These are phyloP conservation scores for Yamagishiella unicocca DNA, from an alignment of 139 green algal species.

Conservation along the genomic window DNA sequence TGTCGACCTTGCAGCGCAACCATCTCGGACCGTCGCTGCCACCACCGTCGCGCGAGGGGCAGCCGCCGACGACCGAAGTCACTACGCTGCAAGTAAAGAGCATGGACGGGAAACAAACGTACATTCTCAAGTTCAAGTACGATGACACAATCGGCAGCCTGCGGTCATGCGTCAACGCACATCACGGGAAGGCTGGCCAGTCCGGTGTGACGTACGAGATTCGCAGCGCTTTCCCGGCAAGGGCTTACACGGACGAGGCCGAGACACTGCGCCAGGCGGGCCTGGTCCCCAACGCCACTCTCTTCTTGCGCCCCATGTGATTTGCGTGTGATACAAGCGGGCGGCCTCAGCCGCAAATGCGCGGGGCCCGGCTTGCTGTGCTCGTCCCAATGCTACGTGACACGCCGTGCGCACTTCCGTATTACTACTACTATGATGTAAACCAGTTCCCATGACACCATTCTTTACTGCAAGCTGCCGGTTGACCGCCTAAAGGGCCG, in stretches of 20 bases:
- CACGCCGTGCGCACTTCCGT: too few relatives aligned
- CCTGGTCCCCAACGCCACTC: slow-evolving; percentile 67
- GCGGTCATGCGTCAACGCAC: slow-evolving; percentile 53
- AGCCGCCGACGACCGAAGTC: slow-evolving; percentile 20
- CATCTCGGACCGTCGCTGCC: slow-evolving; percentile 60
- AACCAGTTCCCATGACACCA: too few relatives aligned
- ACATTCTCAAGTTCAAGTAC: slow-evolving; percentile 66
- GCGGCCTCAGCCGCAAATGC: too few relatives aligned
- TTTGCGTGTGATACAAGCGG: not conserved
- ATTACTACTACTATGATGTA: too few relatives aligned
- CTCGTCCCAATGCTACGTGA: too few relatives aligned
- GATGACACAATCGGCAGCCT: slow-evolving; percentile 64
- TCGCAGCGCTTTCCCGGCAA: slow-evolving; percentile 59
- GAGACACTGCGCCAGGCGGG: slow-evolving; percentile 64
- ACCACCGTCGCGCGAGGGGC: slow-evolving; percentile 46
- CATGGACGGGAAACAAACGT: slow-evolving; percentile 69
- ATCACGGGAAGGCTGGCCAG: slow-evolving; percentile 44
- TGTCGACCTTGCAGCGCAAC: slow-evolving; percentile 59
- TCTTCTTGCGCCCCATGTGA: slow-evolving; percentile 59
- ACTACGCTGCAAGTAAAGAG: slow-evolving; percentile 63
- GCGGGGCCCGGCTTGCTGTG: too few relatives aligned
- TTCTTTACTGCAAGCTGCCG: too few relatives aligned
- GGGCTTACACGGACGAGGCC: slow-evolving; percentile 52
- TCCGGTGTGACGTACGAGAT: slow-evolving; percentile 58
- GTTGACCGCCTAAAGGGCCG: too few relatives aligned